Conservation (phyloP, 1,139 yeast genomes). For the Magnusiomyces fungicola region DNA sequence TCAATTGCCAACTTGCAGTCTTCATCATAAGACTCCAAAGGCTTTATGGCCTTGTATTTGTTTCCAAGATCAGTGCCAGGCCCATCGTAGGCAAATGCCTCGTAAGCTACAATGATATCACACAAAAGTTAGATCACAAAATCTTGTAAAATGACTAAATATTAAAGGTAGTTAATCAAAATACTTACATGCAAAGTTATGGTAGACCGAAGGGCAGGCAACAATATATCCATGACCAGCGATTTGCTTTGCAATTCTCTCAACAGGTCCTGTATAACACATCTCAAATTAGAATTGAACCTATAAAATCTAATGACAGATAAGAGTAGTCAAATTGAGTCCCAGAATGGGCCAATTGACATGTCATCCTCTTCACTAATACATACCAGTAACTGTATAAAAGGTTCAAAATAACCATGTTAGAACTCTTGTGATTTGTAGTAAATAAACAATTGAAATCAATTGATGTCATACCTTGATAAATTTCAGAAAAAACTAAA, state of each 20-base stretch:
- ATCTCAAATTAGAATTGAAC: too few relatives aligned
- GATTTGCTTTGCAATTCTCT: slow-evolving; percentile 67
- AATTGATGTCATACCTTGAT: slow-evolving; percentile 51
- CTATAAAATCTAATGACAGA: too few relatives aligned
- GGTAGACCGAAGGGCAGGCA: slow-evolving; percentile 72
- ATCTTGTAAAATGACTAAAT: neutral
- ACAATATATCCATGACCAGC: slow-evolving; percentile 77
- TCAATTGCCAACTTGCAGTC: slow-evolving; percentile 61
- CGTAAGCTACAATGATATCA: slow-evolving; percentile 37
- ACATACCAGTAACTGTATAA: slow-evolving; percentile 19
- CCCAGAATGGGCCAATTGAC: too few relatives aligned
- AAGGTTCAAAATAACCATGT: neutral
- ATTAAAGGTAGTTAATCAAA: too few relatives aligned
- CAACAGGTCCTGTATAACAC: slow-evolving; percentile 55
- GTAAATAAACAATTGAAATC: too few relatives aligned
- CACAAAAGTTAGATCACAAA: neutral
- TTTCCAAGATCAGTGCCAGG: slow-evolving; percentile 76
- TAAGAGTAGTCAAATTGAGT: too few relatives aligned
- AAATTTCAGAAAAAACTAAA: slow-evolving; percentile 69
- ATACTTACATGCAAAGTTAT: slow-evolving; percentile 49
- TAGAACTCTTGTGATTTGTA: too few relatives aligned
- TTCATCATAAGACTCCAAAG: slow-evolving; percentile 67
- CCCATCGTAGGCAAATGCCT: slow-evolving; percentile 60
- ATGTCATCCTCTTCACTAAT: too few relatives aligned
- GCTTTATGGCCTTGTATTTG: slow-evolving; percentile 57